A percentile compares a stretch with the other conserved stretches of the same genome.
phyloP scores from a whole-genome alignment of 2,329 filamentous ascomycete species.

The Gnomoniopsis smithogilvyi region DNA sequence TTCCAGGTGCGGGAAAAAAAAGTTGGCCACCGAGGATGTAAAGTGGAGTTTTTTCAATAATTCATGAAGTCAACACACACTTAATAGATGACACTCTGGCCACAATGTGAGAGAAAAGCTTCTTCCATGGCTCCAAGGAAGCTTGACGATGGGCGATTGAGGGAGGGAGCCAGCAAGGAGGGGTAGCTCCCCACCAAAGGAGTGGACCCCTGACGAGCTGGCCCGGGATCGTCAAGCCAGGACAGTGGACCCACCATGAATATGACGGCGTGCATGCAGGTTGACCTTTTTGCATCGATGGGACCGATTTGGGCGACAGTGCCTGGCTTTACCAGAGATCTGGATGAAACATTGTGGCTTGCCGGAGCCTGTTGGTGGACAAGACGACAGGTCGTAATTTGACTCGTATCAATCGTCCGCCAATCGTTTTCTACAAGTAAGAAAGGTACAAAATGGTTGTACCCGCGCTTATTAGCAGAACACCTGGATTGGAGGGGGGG shows the following conservation, averaged over 20 bases:
- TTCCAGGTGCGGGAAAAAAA: neutral
- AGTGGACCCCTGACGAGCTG: conserved; percentile 10
- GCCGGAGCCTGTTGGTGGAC: neutral
- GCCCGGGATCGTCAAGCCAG: neutral
- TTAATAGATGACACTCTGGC: too few relatives aligned
- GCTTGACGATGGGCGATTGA: too few relatives aligned
- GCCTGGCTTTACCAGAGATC: neutral
- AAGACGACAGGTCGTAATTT: neutral
- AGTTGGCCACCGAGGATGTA: neutral
- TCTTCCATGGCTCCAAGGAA: neutral
- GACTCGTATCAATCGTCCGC: neutral
- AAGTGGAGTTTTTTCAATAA: neutral
- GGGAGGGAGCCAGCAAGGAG: conserved; percentile 1
- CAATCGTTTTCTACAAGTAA: too few relatives aligned
- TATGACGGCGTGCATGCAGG: conserved; percentile 6
- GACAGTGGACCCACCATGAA: neutral
- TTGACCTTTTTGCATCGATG: neutral
- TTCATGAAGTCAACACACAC: neutral
- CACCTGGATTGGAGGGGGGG: too few relatives aligned
- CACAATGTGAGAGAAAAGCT: neutral
- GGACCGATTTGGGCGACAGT: neutral
- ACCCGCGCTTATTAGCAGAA: too few relatives aligned
- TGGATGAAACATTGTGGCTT: conserved; percentile 7
- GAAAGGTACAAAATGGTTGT: too few relatives aligned
- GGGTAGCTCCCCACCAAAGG: conserved; percentile 17